These are phyloP conservation scores for Pyronema domesticum DNA, from an alignment of 495 filamentous ascomycete species.

Conservation along the genomic window DNA sequence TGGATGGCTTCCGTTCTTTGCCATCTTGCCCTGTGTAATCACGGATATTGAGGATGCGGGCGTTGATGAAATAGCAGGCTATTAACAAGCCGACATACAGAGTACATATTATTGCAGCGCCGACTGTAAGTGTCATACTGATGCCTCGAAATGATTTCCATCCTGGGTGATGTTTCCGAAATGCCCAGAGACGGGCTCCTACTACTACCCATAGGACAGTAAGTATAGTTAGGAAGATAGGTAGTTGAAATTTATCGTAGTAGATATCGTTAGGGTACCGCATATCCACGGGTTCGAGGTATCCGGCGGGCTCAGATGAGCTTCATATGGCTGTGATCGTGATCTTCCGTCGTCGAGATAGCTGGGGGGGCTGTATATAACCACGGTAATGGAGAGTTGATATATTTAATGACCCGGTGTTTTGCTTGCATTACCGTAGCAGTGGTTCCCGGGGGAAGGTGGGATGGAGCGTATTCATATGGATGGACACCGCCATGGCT, in stretches of 20 bases:
- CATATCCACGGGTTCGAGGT: background rate
- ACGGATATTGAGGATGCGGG: background rate
- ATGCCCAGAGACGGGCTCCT: constrained; percentile 2
- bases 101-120: background rate
- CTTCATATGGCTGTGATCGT: too few species aligned
- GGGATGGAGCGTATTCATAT: too few species aligned
- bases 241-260: constrained; percentile 3
- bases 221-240: background rate
- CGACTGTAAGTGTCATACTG: background rate
- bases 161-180: background rate
- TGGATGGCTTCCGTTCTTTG: background rate
- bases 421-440: too few species aligned
- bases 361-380: too few species aligned
- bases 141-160: background rate
- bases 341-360: too few species aligned
- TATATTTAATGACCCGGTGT: too few species aligned
- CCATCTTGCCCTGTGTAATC: background rate
- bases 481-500: too few species aligned
- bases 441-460: too few species aligned
- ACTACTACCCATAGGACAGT: background rate
- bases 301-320: too few species aligned
- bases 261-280: constrained; percentile 1
- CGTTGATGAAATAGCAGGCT: background rate
- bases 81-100: background rate
- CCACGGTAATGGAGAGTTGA: too few species aligned